Evolutionary conservation across 2,329 filamentous ascomycete genomes (phyloP).

Genomic region (Neonectria sp.): DNA sequence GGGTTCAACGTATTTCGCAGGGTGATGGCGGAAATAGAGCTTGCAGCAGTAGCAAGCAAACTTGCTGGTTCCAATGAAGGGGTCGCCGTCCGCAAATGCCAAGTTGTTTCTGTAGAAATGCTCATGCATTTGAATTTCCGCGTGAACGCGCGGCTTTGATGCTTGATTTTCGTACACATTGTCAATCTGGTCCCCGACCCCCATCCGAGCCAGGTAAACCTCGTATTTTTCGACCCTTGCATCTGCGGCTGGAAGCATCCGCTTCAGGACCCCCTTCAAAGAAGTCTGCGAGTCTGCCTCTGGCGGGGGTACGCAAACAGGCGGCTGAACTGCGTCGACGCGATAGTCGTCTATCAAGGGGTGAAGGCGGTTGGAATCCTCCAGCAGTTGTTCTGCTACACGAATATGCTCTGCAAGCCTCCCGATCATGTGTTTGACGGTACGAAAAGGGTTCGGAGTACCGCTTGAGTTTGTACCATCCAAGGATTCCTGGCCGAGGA

Average conservation of each 20-base stretch:
- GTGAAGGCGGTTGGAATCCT: conserved; percentile 48
- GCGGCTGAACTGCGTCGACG: conserved; percentile 42
- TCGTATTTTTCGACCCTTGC: conserved; percentile 13
- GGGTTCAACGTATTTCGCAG: conserved; percentile 49
- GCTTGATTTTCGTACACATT: conserved; percentile 24
- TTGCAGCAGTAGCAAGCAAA: conserved; percentile 65
- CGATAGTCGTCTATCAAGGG: conserved; percentile 51
- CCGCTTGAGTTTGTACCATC: neutral
- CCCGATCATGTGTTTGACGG: conserved; percentile 59
- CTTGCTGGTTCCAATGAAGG: conserved; percentile 67
- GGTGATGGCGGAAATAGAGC: conserved; percentile 61
- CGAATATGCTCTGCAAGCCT: conserved; percentile 61
- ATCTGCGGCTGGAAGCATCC: conserved; percentile 48
- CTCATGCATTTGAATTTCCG: conserved; percentile 63
- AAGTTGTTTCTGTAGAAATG: conserved; percentile 56
- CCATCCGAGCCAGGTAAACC: conserved; percentile 18
- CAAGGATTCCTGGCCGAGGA: conserved; percentile 26
- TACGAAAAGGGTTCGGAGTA: conserved; percentile 41
- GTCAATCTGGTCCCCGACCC: conserved; percentile 23
- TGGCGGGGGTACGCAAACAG: conserved; percentile 37
- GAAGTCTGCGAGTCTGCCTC: conserved; percentile 47
- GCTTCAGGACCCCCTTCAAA: conserved; percentile 50
- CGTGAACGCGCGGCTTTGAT: conserved; percentile 55
- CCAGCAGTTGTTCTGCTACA: conserved; percentile 55
- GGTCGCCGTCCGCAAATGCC: conserved; percentile 56